Evolutionary conservation across 2,329 filamentous ascomycete genomes (phyloP), one percentile per base, ranked within the genome.

Genomic region (Cytospora leucostoma): DNA sequence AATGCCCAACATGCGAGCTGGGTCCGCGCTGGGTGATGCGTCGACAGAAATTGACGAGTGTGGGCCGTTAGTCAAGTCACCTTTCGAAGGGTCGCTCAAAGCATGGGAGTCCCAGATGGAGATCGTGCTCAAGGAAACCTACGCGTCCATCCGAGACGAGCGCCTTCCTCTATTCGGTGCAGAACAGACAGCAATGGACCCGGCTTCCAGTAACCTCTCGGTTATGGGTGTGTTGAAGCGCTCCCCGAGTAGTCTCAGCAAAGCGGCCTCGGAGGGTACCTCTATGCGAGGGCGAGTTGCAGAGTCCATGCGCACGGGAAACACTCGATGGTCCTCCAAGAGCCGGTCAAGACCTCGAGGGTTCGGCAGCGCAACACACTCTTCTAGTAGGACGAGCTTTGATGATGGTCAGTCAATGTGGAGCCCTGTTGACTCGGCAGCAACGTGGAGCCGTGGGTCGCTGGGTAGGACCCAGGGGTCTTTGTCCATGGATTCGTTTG

Each of bases 401-500:
- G 95, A 99, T 65, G 95, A 99, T 70, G 87, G 88, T 65, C 91
- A 88, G 66, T 96, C 92, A 2, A 83, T 97, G 54, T 98, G 92
- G 92, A 97, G 92, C 70, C 95, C 95, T 12, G 81, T 86, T 1
- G 77, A 82, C 47, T 92, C 92, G 21, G 96, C 93, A n/a, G 96
- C 93, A 67, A 95, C 91, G 0, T 97, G 93, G 93, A 97, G 93
- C 78, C 94, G 92, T 71, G 91, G 95, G 72, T 98, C 94, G 0
- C 83, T 96, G 65, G 92, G 93, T 37, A 92, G 96, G 73, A 96
- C 93, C 0, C 88, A 96, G 66, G 93, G 92, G 0, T 94, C 93
- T 3, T 91, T 95, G 81, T 97, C 93, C 5, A 90, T 97, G 71
- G 92, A 97, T 73, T 97, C 93, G 1, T 88, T 98, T 69, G 89